phyloP scores from a whole-genome alignment of 192 early-diverging fungal species.

The Backusella circina region DNA sequence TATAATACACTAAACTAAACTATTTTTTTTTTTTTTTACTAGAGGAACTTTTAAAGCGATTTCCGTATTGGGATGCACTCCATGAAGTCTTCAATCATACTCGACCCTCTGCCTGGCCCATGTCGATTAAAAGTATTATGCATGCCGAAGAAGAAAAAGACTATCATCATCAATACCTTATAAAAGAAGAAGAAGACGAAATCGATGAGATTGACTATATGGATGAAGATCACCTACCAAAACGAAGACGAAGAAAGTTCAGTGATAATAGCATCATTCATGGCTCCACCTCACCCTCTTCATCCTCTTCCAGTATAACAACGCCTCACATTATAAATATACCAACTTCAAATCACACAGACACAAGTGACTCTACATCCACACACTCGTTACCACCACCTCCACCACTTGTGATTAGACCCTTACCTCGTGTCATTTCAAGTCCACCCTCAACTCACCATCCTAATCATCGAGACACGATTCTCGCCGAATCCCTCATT shows the following conservation, averaged over 20 bases:
- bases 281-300: background rate
- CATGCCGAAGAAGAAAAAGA: constrained; percentile 17
- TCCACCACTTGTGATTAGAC: constrained; percentile 8
- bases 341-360: background rate
- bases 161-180: background rate
- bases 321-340: background rate
- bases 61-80: constrained; percentile 30
- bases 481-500: constrained; percentile 22
- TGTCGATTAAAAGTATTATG: constrained; percentile 32
- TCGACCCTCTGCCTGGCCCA: constrained; percentile 19
- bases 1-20: background rate
- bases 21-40: too few species aligned
- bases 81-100: constrained; percentile 23
- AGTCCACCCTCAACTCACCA: background rate
- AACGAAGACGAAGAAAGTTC: constrained; percentile 2
- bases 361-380: background rate
- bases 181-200: constrained; percentile 9
- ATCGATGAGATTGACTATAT: background rate
- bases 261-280: background rate
- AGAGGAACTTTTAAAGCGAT: constrained; percentile 30
- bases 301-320: background rate
- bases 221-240: constrained; percentile 4
- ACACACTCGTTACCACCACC: background rate
- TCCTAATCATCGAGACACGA: background rate
- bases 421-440: constrained; percentile 15